Conservation (phyloP, 495 filamentous ascomycete genomes). For the Talaromyces proteolyticus region DNA sequence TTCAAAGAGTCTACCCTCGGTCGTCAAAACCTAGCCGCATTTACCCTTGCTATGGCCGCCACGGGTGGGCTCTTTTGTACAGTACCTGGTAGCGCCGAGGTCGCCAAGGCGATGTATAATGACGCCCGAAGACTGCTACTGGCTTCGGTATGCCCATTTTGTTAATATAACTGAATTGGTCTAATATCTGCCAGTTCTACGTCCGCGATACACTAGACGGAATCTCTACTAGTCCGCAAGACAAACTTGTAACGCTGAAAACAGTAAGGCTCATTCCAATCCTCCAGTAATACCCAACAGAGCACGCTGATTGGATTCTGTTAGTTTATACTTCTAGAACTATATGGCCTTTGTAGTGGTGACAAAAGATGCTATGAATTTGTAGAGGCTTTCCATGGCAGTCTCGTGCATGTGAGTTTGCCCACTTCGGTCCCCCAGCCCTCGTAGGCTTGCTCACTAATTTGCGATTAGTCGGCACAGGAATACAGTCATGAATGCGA, state of each 20-base stretch:
- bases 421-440: background rate
- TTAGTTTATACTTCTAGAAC: background rate
- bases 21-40: background rate
- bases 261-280: background rate
- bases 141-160: background rate
- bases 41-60: background rate
- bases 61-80: slow-evolving; percentile 1
- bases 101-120: background rate
- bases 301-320: background rate
- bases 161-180: background rate
- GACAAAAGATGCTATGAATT: slow-evolving; percentile 1
- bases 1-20: background rate
- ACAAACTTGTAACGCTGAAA: background rate
- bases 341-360: background rate
- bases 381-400: background rate
- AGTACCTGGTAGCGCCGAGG: background rate
- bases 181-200: background rate
- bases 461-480: background rate
- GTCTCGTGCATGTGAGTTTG: background rate
- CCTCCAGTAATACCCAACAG: background rate
- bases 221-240: background rate
- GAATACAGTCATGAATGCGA: background rate
- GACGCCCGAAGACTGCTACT: background rate
- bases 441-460: background rate
- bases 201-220: background rate